Conservation (phyloP, 1,284 basidiomycete species). For the Leccinum angustisporum region DNA sequence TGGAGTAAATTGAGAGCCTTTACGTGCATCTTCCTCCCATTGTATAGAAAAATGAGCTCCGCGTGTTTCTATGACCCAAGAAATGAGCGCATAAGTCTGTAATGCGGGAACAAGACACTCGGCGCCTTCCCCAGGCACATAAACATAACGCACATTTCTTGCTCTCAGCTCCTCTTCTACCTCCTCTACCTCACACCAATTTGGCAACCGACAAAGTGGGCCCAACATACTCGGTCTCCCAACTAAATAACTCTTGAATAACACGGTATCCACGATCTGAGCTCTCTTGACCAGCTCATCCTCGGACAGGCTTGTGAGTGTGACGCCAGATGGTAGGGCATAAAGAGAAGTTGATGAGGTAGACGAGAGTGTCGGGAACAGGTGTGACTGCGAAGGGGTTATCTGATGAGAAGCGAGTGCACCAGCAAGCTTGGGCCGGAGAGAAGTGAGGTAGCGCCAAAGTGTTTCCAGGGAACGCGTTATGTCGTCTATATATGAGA, state of each 20-base stretch:
- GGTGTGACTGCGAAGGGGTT: slow-evolving; percentile 65
- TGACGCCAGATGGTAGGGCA: slow-evolving; percentile 63
- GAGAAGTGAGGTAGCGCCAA: slow-evolving; percentile 76
- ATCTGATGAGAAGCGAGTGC: slow-evolving; percentile 72
- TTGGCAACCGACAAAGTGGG: slow-evolving; percentile 86
- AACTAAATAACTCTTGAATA: slow-evolving; percentile 92
- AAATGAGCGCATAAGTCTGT: neutral
- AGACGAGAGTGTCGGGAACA: slow-evolving; percentile 64
- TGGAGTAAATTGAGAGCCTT: slow-evolving; percentile 83
- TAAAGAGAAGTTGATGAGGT: slow-evolving; percentile 74
- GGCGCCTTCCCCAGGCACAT: neutral
- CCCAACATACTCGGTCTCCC: slow-evolving; percentile 84
- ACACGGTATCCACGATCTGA: slow-evolving; percentile 92
- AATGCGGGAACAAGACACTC: neutral
- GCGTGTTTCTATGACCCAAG: slow-evolving; percentile 69
- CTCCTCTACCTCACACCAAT: slow-evolving; percentile 97
- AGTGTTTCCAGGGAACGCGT: slow-evolving; percentile 69
- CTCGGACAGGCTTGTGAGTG: slow-evolving; percentile 68
- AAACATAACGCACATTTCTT: slow-evolving; percentile 59
- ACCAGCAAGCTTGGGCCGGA: slow-evolving; percentile 79
- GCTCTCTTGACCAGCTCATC: slow-evolving; percentile 85
- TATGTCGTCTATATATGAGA: slow-evolving; percentile 48
- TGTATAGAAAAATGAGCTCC: slow-evolving; percentile 90
- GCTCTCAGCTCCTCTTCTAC: slow-evolving; percentile 87
- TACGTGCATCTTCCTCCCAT: slow-evolving; percentile 92